Conservation (phyloP, 2,329 filamentous ascomycete genomes). For the Fonsecaea nubica region DNA sequence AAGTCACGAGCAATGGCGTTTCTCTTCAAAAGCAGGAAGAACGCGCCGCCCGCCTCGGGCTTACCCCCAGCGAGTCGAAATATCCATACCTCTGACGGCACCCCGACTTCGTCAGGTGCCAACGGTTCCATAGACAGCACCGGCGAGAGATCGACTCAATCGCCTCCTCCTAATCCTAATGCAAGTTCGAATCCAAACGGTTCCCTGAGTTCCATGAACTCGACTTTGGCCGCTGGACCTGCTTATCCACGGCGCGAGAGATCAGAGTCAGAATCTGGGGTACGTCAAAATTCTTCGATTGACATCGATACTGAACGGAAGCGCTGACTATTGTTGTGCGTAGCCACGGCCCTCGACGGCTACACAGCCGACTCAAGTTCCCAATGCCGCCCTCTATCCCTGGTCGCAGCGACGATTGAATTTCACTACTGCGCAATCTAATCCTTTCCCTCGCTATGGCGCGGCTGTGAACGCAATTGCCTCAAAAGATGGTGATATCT, state of each 20-base stretch:
- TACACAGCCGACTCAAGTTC: constrained; percentile 57
- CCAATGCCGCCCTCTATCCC: constrained; percentile 85
- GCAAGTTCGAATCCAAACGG: constrained; percentile 33
- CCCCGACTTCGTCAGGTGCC: constrained; percentile 49
- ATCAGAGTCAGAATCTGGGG: constrained; percentile 62
- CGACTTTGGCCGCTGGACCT: constrained; percentile 29
- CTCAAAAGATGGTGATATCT: constrained; percentile 96
- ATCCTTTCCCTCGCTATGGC: constrained; percentile 95
- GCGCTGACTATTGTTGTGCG: constrained; percentile 32
- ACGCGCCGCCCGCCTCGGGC: constrained; percentile 48
- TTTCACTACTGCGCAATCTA: constrained; percentile 80
- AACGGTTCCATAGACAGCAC: constrained; percentile 50
- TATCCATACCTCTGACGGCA: constrained; percentile 63
- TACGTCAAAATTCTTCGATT: constrained; percentile 45
- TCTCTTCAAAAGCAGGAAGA: constrained; percentile 79
- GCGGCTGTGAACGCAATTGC: constrained; percentile 91
- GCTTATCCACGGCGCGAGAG: constrained; percentile 58
- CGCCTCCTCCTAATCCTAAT: constrained; percentile 33
- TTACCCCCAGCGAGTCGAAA: constrained; percentile 63
- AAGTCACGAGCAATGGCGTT: constrained; percentile 67
- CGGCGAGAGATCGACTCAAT: constrained; percentile 34
- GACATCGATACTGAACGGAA: background rate
- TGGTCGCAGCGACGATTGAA: constrained; percentile 92
- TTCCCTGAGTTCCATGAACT: constrained; percentile 35
- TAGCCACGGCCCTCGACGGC: constrained; percentile 36